Evolutionary conservation across 495 filamentous ascomycete species (phyloP), one percentile per base, ranked within the genome.

Genomic region (Lasiosphaeria ovina): DNA sequence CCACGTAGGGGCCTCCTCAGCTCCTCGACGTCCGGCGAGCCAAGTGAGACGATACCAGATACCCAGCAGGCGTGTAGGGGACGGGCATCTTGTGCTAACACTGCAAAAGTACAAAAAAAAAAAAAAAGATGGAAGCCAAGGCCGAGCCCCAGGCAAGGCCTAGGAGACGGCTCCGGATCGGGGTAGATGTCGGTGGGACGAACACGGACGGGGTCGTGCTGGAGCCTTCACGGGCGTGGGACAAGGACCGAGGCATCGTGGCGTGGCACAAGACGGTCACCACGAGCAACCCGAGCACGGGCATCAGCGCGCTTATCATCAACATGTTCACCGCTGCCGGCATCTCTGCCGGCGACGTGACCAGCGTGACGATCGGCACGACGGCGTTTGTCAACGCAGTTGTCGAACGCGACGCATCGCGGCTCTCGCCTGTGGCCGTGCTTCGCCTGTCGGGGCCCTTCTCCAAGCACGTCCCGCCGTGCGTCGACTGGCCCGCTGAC

Each of bases 331-430:
- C 5, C 12, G 8, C 35, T 7, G 35, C 35, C 35, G 60, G 53
- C 31, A 72, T 84, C 50, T 60, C 66, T 11, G 66, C 75, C 6
- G 63, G 65, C 2, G 60, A 77, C 33, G 74, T 88, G 14, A 78
- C 78, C 9, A 81, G 77, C 57, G 82, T 87, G 4, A 84, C 82
- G 31, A 83, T 87, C 59, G 85, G 85, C 14, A 88, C 85, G 3
- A 87, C 84, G 0, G 80, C 83, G 64, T 87, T 86, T 68, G 79
- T 87, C 60, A 87, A 87, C 66, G 84, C 85, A 7, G 81, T 87
- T 40, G 74, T 86, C 7, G 81, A 86, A 66, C 69, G 77, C 8
- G 83, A 87, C 66, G 69, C 75, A 14, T 60, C 73, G 11, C 77
- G 81, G 4, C 69, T 87, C 33, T 74, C 74, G 8, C 73, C 71